Evolutionary conservation across 495 filamentous ascomycete genomes (phyloP), one percentile per base, ranked within the genome.

Genomic region (Pyrenula aspistea): DNA sequence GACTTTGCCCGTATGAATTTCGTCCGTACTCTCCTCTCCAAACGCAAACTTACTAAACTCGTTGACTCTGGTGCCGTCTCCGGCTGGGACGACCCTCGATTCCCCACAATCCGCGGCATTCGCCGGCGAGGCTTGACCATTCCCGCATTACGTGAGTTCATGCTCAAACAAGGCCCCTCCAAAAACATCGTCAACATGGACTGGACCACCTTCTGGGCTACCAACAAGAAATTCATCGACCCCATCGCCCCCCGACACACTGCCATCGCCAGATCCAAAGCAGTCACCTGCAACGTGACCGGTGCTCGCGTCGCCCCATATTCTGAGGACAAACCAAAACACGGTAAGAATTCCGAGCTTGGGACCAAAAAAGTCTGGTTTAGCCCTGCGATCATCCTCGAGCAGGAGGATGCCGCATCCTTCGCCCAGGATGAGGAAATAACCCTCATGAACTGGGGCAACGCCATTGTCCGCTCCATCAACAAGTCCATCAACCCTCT

Each of bases 1-100:
- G 91, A 96, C 69, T 98, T 97, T 72, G 83, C 92, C 47, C 85
- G 93, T 63, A 89, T 97, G 80, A 96, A 95, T 78, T 96, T 97
- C 65, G 82, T 96, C 66, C 81, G 84, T 23, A 95, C 91, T 0
- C 77, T 96, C 57, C 79, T 96, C 1, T 93, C 88, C 20, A 98
- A 97, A 78, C 85, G 93, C 49, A 97, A 98, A 75, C 80, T 98
- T 22, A 89, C 91, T 24, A 94, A 92, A 76, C 78, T 96, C 47
- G 93, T 98, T 48, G 87, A 96, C 52, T 72, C 80, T 54, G 91
- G 90, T 48, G 75, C 79, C 54, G 93, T 97, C 59, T 88, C 85
- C 82, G 91, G 91, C 59, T 96, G 91, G 91, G 89, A 95, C 60
- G 90, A 95, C 62, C 91, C 91, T 21, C 82, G 91, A n/a, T 91